phyloP scores from a whole-genome alignment of 192 early-diverging fungal genomes.

The Coemansia sp. region DNA sequence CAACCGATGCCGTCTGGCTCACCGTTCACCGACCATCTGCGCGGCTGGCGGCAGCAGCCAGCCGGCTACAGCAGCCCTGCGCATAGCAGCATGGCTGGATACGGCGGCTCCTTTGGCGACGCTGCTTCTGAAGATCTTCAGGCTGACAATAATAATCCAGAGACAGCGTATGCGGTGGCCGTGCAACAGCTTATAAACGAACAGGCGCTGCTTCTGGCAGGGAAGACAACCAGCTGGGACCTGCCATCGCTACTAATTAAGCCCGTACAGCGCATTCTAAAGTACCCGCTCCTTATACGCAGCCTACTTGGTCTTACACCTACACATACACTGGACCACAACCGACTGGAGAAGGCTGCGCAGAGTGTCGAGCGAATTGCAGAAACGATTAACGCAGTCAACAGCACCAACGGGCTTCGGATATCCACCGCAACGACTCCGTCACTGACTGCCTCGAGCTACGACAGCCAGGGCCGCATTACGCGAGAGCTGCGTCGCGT shows the following conservation, averaged over 20 bases:
- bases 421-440: conserved; percentile 35
- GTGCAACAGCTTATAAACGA: conserved; percentile 29
- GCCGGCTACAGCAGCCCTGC: conserved; percentile 21
- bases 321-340: conserved; percentile 35
- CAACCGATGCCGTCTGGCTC: conserved; percentile 17
- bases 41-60: conserved; percentile 25
- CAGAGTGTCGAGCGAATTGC: conserved; percentile 47
- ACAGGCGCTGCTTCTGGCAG: conserved; percentile 41
- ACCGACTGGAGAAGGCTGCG: conserved; percentile 40
- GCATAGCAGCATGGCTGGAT: neutral
- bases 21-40: conserved; percentile 27
- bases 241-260: conserved; percentile 89
- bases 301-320: conserved; percentile 37
- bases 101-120: conserved; percentile 9
- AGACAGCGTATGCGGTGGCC: conserved; percentile 17
- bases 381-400: conserved; percentile 44
- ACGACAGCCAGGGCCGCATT: conserved; percentile 45
- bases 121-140: conserved; percentile 20
- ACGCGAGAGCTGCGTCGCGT: conserved; percentile 48
- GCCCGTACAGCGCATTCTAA: conserved; percentile 96
- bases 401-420: conserved; percentile 28
- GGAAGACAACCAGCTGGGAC: conserved; percentile 89
- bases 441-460: conserved; percentile 10
- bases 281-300: conserved; percentile 87
- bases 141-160: conserved; percentile 24